Evolutionary conservation across 495 filamentous ascomycete species (phyloP).

Genomic region (Xylaria nigripes): DNA sequence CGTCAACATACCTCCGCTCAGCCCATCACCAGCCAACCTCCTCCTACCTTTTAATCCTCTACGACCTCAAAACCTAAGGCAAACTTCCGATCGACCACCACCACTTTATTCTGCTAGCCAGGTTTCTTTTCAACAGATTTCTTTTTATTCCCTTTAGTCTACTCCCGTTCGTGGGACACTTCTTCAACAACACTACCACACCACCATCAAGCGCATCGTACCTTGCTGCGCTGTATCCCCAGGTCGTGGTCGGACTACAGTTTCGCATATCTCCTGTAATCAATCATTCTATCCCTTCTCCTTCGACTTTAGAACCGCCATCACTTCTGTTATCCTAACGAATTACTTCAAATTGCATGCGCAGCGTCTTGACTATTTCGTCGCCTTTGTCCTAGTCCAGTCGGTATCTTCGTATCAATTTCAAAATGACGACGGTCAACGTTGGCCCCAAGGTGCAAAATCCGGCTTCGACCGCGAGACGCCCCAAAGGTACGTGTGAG

Average conservation of each 20-base stretch:
- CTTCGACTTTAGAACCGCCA: background rate
- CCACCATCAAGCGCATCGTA: background rate
- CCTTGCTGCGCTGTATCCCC: background rate
- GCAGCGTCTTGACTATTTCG: background rate
- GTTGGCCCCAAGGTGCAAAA: slow-evolving; percentile 30
- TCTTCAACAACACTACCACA: background rate
- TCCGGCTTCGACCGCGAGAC: slow-evolving; percentile 44
- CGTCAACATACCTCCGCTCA: background rate
- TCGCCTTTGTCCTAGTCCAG: background rate
- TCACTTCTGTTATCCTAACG: background rate
- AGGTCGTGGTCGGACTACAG: background rate
- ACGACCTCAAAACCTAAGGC: background rate
- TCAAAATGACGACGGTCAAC: slow-evolving; percentile 33
- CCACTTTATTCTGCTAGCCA: background rate
- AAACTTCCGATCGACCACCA: background rate
- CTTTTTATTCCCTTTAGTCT: background rate
- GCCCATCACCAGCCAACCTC: background rate
- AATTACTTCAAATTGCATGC: background rate
- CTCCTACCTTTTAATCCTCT: background rate
- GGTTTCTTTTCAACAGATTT: background rate
- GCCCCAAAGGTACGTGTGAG: slow-evolving; percentile 62
- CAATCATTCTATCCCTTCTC: background rate
- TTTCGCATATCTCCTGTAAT: background rate
- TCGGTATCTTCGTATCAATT: background rate
- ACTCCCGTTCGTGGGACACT: background rate